These are phyloP conservation scores for Solanum sejunctum DNA, from an alignment of 257 asterid species.

Conservation along the genomic window DNA sequence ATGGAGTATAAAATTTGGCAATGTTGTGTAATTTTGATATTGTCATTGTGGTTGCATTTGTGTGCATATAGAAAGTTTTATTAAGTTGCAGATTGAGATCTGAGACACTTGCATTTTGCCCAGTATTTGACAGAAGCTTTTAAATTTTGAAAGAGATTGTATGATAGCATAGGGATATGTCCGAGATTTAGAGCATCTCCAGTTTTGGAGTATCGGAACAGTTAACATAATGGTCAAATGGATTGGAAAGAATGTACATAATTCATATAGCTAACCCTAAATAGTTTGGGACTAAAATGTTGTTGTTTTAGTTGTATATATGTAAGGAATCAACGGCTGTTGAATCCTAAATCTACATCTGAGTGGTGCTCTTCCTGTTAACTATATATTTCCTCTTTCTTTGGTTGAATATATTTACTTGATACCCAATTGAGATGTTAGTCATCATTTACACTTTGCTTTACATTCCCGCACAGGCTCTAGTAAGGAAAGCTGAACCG, in stretches of 20 bases:
- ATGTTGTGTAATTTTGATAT: not conserved
- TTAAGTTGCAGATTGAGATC: not conserved
- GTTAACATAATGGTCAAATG: not conserved
- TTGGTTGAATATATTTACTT: not conserved
- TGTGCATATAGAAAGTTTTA: not conserved
- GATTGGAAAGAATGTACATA: not conserved
- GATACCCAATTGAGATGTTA: not conserved
- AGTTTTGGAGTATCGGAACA: not conserved
- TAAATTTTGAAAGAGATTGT: not conserved
- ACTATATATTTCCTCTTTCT: not conserved
- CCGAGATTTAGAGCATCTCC: not conserved
- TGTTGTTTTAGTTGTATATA: not conserved
- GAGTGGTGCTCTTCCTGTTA: not conserved
- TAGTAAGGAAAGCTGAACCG: constrained; percentile 69
- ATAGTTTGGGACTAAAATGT: not conserved
- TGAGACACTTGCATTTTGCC: not conserved
- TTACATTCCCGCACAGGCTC: constrained; percentile 37
- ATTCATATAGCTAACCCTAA: not conserved
- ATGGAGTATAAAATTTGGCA: not conserved
- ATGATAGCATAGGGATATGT: not conserved
- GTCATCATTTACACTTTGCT: not conserved
- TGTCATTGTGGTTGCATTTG: not conserved
- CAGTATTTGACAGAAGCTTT: not conserved
- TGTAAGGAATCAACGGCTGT: not conserved
- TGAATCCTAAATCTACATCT: not conserved